Percentiles rank a stretch among this genome's conserved stretches.
Evolutionary conservation across 345 rosid species (phyloP).

Genomic region (Gossypium bickii): DNA sequence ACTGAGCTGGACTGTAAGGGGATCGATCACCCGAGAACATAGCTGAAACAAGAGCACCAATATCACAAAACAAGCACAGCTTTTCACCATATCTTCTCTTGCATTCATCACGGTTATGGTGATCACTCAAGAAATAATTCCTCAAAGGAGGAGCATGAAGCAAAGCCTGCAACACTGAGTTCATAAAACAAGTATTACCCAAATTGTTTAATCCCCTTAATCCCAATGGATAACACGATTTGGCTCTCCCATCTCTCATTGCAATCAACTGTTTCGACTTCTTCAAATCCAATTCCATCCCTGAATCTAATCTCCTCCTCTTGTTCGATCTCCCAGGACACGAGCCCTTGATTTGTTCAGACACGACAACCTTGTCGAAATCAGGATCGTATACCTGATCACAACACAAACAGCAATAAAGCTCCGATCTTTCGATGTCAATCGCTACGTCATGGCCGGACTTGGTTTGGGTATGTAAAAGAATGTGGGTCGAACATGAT

Average conservation of each 20-base stretch:
- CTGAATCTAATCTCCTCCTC: constrained; percentile 50
- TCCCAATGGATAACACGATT: constrained; percentile 65
- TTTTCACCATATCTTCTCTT: constrained; percentile 29
- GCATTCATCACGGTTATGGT: constrained; percentile 63
- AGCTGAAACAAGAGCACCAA: constrained; percentile 60
- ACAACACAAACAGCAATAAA: constrained; percentile 64
- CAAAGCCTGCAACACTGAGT: constrained; percentile 83
- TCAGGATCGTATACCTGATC: constrained; percentile 89
- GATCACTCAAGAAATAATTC: constrained; percentile 68
- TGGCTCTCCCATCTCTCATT: constrained; percentile 49
- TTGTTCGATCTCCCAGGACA: constrained; percentile 45
- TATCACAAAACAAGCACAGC: constrained; percentile 71
- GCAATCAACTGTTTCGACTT: constrained; percentile 43
- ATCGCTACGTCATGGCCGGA: constrained; percentile 69
- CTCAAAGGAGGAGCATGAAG: constrained; percentile 79
- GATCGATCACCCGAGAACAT: constrained; percentile 69
- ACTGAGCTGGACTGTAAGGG: constrained; percentile 86
- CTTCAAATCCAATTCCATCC: constrained; percentile 43
- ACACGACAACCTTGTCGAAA: constrained; percentile 63
- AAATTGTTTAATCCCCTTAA: constrained; percentile 80
- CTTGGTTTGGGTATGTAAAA: constrained; percentile 49
- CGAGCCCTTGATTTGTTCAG: constrained; percentile 37
- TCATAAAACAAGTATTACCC: constrained; percentile 92
- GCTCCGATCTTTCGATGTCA: constrained; percentile 83
- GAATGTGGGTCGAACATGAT: constrained; percentile 60